phyloP scores from a whole-genome alignment of 2,329 filamentous ascomycete species.

The Neonectria hederae region DNA sequence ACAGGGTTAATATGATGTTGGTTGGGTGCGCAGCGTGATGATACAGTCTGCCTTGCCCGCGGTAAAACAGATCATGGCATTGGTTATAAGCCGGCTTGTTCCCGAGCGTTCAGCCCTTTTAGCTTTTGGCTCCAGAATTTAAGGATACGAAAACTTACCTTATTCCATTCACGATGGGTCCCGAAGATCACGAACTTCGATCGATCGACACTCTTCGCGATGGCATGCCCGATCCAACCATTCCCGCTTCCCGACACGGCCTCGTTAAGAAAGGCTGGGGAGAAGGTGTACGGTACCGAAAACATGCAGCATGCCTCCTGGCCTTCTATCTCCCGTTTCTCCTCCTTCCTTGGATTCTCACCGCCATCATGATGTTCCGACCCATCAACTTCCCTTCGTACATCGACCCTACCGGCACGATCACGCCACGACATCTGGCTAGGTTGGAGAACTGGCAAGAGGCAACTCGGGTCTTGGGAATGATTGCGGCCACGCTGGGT shows the following conservation, averaged over 20 bases:
- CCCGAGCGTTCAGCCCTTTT: no score
- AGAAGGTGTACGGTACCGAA: slow-evolving; percentile 2
- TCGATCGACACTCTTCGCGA: slow-evolving; percentile 4
- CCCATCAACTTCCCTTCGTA: slow-evolving; percentile 21
- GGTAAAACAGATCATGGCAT: no score
- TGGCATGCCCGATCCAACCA: not conserved
- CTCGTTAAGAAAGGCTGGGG: slow-evolving; percentile 6
- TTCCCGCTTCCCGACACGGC: not conserved
- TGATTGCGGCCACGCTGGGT: slow-evolving; percentile 5
- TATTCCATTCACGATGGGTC: not conserved
- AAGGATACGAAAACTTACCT: no score
- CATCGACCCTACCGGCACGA: slow-evolving; percentile 13
- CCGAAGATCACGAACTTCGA: not conserved
- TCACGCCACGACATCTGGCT: not conserved
- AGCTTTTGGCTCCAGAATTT: no score
- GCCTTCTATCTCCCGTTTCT: slow-evolving; percentile 15
- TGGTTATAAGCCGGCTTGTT: no score
- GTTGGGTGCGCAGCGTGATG: no score
- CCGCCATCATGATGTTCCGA: slow-evolving; percentile 25
- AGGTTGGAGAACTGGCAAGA: not conserved
- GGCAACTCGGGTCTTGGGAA: not conserved
- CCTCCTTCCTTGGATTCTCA: slow-evolving; percentile 21
- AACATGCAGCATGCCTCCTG: not conserved
- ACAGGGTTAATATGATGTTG: no score
- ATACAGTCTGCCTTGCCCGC: no score